Base-by-base conservation (phyloP, 495 filamentous ascomycete species). In the Talaromyces thailandensis region DNA sequence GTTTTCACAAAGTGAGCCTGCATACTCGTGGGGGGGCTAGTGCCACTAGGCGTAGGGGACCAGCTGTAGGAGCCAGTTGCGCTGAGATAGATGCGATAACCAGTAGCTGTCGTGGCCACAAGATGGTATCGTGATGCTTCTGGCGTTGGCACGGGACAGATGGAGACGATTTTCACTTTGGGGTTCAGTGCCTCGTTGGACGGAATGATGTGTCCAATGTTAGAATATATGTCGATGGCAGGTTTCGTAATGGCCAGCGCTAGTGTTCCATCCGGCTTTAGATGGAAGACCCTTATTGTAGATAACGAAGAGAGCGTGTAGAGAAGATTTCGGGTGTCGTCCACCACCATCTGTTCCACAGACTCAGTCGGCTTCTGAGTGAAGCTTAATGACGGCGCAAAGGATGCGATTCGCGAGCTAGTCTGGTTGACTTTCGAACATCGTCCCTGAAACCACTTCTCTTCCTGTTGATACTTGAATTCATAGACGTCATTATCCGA, bases 1-100 rank as follows among this genome's bases (percentile, higher is more conserved):
- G 96, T 96, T 67, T 93, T 95, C 70, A 98, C 87, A 67, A 93
- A 92, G 65, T 95, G 90, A 23, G 97, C 86, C 70, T 96, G 93
- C 92, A 99, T 97, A 75, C 91, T 97, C 56, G 88, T 93, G 3
- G 95, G 93, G 0, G 92, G 85, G 61, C 77, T 81, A 50, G 73
- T 80, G 25, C 77, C 74, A 24, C 70, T 74, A 18, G 86, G 80
- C 26, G 83, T 76, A 12, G 82, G 76, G 6, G 80, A 77, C 71
- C 86, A 88, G 37, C 84, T 86, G 55, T 87, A 87, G 6, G 90
- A 83, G 45, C 88, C 87, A 2, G 93, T 96, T 6, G 93, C 92
- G 68, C 92, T 97, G 60, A 98, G 79, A 68, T 92, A 97, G 23
- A 99, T 83, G 18, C 94, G 87, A 69, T 91, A 96, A 11, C 94